Evolutionary conservation across 768 basidiomycete genomes (phyloP), one percentile per base, ranked within the genome.

Genomic region (Clathrus columnatus): DNA sequence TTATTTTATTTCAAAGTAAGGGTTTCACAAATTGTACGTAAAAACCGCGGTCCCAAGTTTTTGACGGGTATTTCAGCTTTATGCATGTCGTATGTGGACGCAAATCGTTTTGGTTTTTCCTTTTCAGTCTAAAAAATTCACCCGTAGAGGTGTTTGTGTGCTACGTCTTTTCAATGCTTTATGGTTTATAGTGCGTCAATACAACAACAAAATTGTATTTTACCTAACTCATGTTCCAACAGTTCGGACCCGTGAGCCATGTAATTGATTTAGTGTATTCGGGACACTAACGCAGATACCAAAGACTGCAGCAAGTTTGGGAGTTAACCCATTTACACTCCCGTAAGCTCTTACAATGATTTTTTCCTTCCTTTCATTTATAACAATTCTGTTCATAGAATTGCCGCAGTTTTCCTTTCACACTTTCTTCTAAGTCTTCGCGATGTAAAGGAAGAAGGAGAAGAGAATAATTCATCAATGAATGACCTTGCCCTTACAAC

Each of bases 131-230:
- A 2, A 18, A 11, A 14, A 47, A 23, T 11, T 18, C 20, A 10
- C 11, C 18, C 14, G 16, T n/a, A 50, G 49, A 2, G 49, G 49
- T 14, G 49, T 50, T 50, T 50, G 49, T 26, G 21, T 50, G 24
- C 14, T 50, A 8, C 21, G 49, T 26, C 49, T 50, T 30, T 26
- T 50, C 49, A 50, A 50, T 50, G 49, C 49, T 50, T 26, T 50
- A 14, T 50, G 49, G 49, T 26, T 50, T n/a, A 24, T 50, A 20
- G 49, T 50, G 49, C 46, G 20, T 23, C 24, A 8, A 11, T 48
- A 8, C n/a, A 20, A 26, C 49, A 8, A 27, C 14, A 4, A 18
- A 8, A 30, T 30, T 2, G 28, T 17, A 5, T 50, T 24, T 7
- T 26, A 11, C 21, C 7, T 17, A 8, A 20, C 21, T 50, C 21